Percentiles rank a stretch among this genome's conserved stretches.
Evolutionary conservation across 176 grass and related monocot species (phyloP).

Genomic region (Phoenix dactylifera): DNA sequence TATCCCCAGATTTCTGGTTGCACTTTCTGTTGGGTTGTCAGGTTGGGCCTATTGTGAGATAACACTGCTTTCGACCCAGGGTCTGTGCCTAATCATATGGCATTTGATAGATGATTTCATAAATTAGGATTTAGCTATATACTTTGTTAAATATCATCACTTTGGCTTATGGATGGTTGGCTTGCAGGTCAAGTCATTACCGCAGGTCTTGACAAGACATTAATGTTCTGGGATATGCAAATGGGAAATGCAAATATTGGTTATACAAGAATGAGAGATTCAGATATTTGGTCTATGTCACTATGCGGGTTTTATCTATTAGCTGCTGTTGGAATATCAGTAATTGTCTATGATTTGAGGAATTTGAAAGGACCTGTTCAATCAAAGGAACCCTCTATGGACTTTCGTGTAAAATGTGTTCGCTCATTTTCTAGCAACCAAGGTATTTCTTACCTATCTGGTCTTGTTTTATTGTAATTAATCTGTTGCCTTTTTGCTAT

Average conservation of each 20-base stretch:
- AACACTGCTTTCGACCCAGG: no score
- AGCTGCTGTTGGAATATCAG: conserved; percentile 33
- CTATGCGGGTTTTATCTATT: conserved; percentile 46
- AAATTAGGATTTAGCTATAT: no score
- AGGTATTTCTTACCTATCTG: conserved; percentile 24
- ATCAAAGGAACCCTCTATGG: conserved; percentile 31
- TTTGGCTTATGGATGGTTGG: neutral
- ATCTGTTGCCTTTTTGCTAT: no score
- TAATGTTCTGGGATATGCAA: conserved; percentile 47
- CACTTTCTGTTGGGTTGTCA: no score
- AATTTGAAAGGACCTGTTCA: conserved; percentile 40
- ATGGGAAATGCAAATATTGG: conserved; percentile 20
- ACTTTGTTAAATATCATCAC: no score
- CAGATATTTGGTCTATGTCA: conserved; percentile 49
- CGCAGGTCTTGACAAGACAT: conserved; percentile 44
- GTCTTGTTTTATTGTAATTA: no score
- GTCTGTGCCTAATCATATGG: no score
- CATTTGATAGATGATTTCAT: no score
- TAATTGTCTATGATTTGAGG: conserved; percentile 48
- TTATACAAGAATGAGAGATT: conserved; percentile 21
- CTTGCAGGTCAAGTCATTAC: conserved; percentile 54
- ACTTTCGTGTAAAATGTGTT: conserved; percentile 41
- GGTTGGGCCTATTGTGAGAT: no score
- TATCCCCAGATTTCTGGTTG: no score
- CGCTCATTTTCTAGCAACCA: conserved; percentile 39